Percentiles rank a stretch among this genome's conserved stretches.
Evolutionary conservation across 1,284 basidiomycete species (phyloP).

Genomic region (Meripilus lineatus): DNA sequence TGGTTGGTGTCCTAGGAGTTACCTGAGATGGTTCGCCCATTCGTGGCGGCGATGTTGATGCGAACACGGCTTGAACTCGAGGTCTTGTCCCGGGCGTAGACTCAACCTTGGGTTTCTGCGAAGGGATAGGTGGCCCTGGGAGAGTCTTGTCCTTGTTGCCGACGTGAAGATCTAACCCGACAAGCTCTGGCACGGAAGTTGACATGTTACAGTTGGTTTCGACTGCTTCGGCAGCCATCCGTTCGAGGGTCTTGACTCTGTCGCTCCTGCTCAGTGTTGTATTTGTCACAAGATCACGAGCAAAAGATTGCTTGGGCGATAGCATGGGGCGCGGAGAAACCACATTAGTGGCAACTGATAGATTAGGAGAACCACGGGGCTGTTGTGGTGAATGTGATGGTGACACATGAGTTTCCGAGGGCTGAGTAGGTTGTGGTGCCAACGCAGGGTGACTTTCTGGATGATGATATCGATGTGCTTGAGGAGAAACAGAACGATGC

Average conservation of each 20-base stretch:
- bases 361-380: constrained; percentile 14
- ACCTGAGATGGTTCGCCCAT: constrained; percentile 2
- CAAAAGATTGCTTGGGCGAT: constrained; percentile 51
- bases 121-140: constrained; percentile 48
- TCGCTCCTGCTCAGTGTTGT: constrained; percentile 45
- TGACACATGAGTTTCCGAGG: neutral
- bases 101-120: constrained; percentile 28
- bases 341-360: constrained; percentile 29
- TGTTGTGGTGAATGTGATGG: constrained; percentile 8
- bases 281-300: constrained; percentile 32
- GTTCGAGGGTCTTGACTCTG: constrained; percentile 59
- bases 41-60: too few relatives aligned
- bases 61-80: constrained; percentile 30
- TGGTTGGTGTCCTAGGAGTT: constrained; percentile 48
- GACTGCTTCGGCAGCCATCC: constrained; percentile 56
- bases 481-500: constrained; percentile 57
- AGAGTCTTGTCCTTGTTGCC: constrained; percentile 50
- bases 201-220: constrained; percentile 18
- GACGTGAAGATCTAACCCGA: constrained; percentile 9
- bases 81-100: constrained; percentile 18
- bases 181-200: constrained; percentile 8
- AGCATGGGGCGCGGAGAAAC: constrained; percentile 58
- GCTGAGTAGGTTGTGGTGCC: neutral
- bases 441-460: neutral
- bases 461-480: constrained; percentile 31